Evolutionary conservation across 1,284 basidiomycete species (phyloP), one percentile per base, ranked within the genome.

Genomic region (Irpex lacteus): DNA sequence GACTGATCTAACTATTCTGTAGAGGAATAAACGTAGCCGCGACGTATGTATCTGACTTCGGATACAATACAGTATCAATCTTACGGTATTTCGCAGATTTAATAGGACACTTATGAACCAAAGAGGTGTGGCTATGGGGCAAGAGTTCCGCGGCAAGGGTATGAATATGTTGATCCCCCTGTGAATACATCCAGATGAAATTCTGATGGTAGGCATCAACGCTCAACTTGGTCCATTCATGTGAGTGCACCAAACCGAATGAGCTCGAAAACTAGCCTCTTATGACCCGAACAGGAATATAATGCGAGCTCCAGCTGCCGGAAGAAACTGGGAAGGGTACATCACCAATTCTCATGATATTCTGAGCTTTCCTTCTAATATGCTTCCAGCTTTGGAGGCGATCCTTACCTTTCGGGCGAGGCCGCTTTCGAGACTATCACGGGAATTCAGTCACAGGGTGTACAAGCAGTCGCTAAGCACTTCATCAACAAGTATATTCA

Each of bases 21-120:
- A 85, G 84, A n/a, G 90, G 81, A 7, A 86, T 92, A 75, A 92
- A 91, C 71, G 82, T 80, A 13, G 90, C 88, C 9, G 79, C 89
- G 4, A 90, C 91, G 69, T 81, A 66, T 66, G 79, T 73, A n/a
- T 50, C 21, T 90, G 90, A 0, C 78, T 93, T 2, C 40, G 9
- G 8, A 15, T 5, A 36, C 34, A 32, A 56, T 26, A n/a, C 18
- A 1, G 54, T 94, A 4, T 47, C 21, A 15, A 60, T 26, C 34
- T 4, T 5, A 11, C 15, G 4, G 32, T 5, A n/a, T 15, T 11
- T 9, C 52, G 18, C 63, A 80, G 78, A 4, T 91, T 88, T 74
- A 89, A 90, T 72, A 82, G 87, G 56, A 82, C 84, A 8, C 78
- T 92, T 44, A 87, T 90, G 74, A 79, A 82, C 66, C 75, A 81